phyloP scores from a whole-genome alignment of 768 basidiomycete genomes.

The Pholiota microspora region DNA sequence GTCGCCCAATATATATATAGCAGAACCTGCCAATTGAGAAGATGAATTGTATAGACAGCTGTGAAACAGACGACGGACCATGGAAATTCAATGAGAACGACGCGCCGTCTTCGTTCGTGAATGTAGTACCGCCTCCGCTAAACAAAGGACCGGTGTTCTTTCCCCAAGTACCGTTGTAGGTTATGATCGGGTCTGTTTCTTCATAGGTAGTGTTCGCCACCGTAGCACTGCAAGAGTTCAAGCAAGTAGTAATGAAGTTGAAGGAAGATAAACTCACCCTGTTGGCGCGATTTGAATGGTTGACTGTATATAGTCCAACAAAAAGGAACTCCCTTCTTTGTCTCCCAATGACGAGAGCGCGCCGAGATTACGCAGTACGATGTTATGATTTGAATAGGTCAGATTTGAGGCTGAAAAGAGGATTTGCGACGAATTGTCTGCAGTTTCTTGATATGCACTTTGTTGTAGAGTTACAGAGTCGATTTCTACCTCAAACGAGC shows the following conservation, averaged over 20 bases:
- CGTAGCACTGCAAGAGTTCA: constrained; percentile 30
- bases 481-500: constrained; percentile 39
- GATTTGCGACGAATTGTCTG: constrained; percentile 30
- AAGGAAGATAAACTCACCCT: constrained; percentile 30
- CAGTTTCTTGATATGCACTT: constrained; percentile 29
- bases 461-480: constrained; percentile 26
- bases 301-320: constrained; percentile 41
- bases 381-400: constrained; percentile 35
- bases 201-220: constrained; percentile 39
- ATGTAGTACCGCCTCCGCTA: constrained; percentile 43
- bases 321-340: constrained; percentile 33
- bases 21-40: constrained; percentile 32
- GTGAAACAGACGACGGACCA: constrained; percentile 24
- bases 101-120: constrained; percentile 38
- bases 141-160: constrained; percentile 42
- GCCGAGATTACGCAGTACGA: constrained; percentile 41
- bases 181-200: constrained; percentile 37
- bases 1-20: constrained; percentile 45
- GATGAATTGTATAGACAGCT: background rate
- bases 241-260: background rate
- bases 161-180: constrained; percentile 38
- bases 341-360: constrained; percentile 26
- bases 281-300: constrained; percentile 43
- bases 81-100: constrained; percentile 39
- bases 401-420: constrained; percentile 34